A percentile compares a stretch with the other conserved stretches of the same genome.
phyloP scores from a whole-genome alignment of 2,329 filamentous ascomycete species.

The Cytospora piceae region DNA sequence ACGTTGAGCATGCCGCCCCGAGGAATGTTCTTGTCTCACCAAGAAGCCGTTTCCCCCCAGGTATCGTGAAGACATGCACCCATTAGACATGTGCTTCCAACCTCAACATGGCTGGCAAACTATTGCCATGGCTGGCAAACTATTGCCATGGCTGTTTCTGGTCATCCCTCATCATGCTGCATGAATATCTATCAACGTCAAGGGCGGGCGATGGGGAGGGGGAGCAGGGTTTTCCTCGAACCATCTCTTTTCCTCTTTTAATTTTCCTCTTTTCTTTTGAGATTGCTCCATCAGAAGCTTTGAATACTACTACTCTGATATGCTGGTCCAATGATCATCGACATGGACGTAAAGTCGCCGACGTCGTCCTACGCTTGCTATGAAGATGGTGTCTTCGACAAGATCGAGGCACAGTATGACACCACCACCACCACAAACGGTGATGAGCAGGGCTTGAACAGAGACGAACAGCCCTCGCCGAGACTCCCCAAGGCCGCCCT shows the following conservation, averaged over 20 bases:
- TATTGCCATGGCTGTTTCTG: not conserved
- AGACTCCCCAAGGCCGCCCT: slow-evolving; percentile 22
- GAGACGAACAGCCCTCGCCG: not conserved
- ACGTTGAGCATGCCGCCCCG: slow-evolving; percentile 11
- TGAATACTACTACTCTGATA: slow-evolving; percentile 2
- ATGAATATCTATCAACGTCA: slow-evolving; percentile 19
- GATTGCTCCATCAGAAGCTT: not conserved
- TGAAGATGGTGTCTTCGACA: slow-evolving; percentile 28
- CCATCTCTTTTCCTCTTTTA: not conserved
- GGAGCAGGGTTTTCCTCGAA: not conserved
- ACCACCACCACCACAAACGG: not conserved
- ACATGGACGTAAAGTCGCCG: slow-evolving; percentile 21
- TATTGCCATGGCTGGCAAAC: slow-evolving; percentile 21
- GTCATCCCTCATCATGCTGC: slow-evolving; percentile 2
- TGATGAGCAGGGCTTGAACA: slow-evolving; percentile 6
- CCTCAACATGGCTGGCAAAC: slow-evolving; percentile 26
- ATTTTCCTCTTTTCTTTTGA: not conserved
- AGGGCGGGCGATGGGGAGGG: not conserved
- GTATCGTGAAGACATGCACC: slow-evolving; percentile 20
- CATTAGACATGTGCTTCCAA: slow-evolving; percentile 11
- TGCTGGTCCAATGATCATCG: slow-evolving; percentile 9
- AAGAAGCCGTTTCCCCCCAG: not conserved
- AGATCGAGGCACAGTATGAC: slow-evolving; percentile 12
- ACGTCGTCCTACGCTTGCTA: slow-evolving; percentile 18
- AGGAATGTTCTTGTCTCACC: slow-evolving; percentile 29